A percentile compares a stretch with the other conserved stretches of the same genome.
Evolutionary conservation across 2,329 filamentous ascomycete genomes (phyloP).

Genomic region (Bisporella sp.): DNA sequence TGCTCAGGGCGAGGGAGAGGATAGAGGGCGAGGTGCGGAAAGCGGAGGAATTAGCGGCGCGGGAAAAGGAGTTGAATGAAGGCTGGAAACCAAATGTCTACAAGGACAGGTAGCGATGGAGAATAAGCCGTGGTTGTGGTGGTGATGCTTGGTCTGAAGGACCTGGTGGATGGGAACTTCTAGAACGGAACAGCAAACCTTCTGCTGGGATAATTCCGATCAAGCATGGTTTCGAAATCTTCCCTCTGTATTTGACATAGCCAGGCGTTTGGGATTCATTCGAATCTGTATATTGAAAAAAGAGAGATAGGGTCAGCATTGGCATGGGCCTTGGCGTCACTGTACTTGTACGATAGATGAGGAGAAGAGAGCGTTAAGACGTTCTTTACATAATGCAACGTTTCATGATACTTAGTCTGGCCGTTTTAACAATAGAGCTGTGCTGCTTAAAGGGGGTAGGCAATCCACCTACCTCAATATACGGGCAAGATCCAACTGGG

Average conservation of each 20-base stretch:
- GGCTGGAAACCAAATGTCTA: constrained; percentile 96
- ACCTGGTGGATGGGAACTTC: no score
- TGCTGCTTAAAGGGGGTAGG: no score
- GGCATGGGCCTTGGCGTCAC: constrained; percentile 14
- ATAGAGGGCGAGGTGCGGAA: constrained; percentile 81
- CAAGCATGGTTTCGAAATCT: constrained; percentile 22
- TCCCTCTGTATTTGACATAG: constrained; percentile 28
- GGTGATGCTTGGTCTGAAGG: constrained; percentile 5
- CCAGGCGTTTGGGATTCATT: constrained; percentile 24
- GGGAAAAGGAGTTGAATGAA: constrained; percentile 72
- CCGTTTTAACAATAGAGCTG: no score
- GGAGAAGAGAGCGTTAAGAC: constrained; percentile 3
- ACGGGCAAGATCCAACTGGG: no score
- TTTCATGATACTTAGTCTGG: no score
- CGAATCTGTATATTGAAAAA: background rate
- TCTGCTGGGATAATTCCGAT: constrained; percentile 2
- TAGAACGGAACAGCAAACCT: no score
- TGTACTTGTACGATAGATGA: constrained; percentile 20
- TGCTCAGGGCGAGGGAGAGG: constrained; percentile 82
- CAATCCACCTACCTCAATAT: no score
- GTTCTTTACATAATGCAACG: no score
- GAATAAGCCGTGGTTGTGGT: constrained; percentile 4
- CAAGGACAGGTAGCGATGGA: constrained; percentile 59
- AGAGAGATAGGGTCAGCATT: constrained; percentile 14
- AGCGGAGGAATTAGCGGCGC: constrained; percentile 60